These are phyloP conservation scores for Eimeria maxima DNA, from an alignment of 169 alveolate genomes.

Conservation along the genomic window DNA sequence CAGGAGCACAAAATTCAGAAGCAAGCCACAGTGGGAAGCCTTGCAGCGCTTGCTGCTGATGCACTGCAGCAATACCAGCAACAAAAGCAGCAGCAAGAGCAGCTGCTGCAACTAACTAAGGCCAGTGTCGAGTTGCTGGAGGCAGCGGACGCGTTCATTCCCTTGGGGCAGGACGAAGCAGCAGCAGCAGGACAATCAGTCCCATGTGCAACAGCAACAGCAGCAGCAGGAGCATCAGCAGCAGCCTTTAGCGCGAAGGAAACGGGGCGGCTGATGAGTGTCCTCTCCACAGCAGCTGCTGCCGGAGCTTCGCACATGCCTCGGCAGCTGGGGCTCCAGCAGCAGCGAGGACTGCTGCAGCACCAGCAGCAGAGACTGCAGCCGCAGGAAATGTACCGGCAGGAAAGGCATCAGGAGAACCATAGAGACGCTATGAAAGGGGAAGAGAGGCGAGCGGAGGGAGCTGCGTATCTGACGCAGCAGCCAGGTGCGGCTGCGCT, in stretches of 20 bases:
- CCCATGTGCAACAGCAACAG: neutral
- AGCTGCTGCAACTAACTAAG: slow-evolving; percentile 27
- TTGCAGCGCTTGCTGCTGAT: slow-evolving; percentile 57
- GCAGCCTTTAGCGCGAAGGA: slow-evolving; percentile 29
- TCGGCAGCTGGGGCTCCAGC: slow-evolving; percentile 11
- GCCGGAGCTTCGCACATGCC: slow-evolving; percentile 3
- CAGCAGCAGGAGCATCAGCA: slow-evolving; percentile 3
- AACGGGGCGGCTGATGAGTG: slow-evolving; percentile 56
- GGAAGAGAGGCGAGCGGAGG: neutral
- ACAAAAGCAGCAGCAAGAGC: slow-evolving; percentile 46
- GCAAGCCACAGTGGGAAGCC: slow-evolving; percentile 52
- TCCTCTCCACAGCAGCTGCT: slow-evolving; percentile 5
- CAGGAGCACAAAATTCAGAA: neutral
- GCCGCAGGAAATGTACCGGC: slow-evolving; percentile 1
- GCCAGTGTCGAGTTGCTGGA: slow-evolving; percentile 27
- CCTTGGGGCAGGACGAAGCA: neutral
- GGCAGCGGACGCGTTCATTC: slow-evolving; percentile 15
- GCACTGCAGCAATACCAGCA: slow-evolving; percentile 47
- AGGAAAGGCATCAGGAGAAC: slow-evolving; percentile 19
- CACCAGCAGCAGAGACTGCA: neutral
- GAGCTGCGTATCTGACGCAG: neutral
- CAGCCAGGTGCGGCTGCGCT: slow-evolving; percentile 41
- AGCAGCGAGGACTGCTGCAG: slow-evolving; percentile 20
- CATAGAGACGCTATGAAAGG: neutral
- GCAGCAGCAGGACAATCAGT: slow-evolving; percentile 11